Base-by-base conservation (phyloP, 257 asterid genomes). In the Echium plantagineum region DNA sequence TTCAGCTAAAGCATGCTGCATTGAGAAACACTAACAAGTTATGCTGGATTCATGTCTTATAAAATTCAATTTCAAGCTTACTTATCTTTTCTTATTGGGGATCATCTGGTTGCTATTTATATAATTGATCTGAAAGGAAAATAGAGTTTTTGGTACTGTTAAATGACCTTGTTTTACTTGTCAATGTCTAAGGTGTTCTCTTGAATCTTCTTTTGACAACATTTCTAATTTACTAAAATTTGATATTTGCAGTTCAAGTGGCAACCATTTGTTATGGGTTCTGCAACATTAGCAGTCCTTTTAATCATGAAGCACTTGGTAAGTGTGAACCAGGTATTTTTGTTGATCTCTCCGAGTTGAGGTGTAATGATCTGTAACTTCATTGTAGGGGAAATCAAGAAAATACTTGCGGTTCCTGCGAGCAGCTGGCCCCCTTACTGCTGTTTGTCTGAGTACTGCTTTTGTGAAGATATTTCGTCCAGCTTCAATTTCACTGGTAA, bases 381-480 rank as follows among this genome's bases (percentile, higher is more conserved):
- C 64, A 64, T 57, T 30, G 77, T 35, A 93, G 97, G 99, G 97
- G 46, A 80, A 86, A 71, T 21, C 88, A 70, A 76, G 77, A 66
- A 93, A 93, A 66, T 31, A 58, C 55, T 77, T 93, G 55, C 86
- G 86, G 59, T 83, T 93, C 71, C 67, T 89, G 57, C 88, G 95
- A 65, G 97, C 99, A 58, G 74, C 95, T 70, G 99, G 97, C 70
- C 97, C 99, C 69, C 94, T 89, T 49, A 93, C 99, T 52, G 99
- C 94, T 67, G 96, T 93, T 62, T 85, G 86, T 71, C 77, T 93
- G 70, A 93, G 97, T 63, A 84, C 99, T 63, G 59, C 70, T 31
- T 77, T 89, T 74, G 97, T 74, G 69, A 79, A 82, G 77, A 60
- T 93, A 55, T 84, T 24, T 78, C 83, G 80, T 59, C 97, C 97